phyloP scores from a whole-genome alignment of 257 asterid species.

The Salvia rosmarinus region DNA sequence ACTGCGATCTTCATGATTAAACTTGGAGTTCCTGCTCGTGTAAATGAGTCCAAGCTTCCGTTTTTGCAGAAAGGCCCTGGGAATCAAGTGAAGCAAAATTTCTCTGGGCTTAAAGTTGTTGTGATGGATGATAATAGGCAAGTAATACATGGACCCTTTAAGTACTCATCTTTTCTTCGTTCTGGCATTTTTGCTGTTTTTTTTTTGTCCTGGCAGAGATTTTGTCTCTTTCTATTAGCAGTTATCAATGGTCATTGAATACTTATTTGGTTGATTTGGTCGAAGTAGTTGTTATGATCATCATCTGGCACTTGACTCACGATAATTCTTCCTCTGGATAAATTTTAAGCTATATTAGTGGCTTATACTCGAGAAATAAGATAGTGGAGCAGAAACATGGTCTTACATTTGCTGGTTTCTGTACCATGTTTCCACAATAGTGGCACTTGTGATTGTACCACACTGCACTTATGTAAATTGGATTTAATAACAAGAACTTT shows the following conservation, averaged over 20 bases:
- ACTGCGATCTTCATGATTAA: conserved; percentile 75
- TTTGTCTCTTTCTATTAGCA: background rate
- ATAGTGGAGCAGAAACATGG: background rate
- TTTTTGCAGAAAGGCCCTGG: conserved; percentile 51
- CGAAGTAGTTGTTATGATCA: background rate
- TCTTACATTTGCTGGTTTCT: background rate
- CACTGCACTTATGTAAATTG: background rate
- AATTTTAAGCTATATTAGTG: background rate
- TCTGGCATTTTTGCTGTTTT: background rate
- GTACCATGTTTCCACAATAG: background rate
- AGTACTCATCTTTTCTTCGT: background rate
- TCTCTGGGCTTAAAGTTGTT: conserved; percentile 80
- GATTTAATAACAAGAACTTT: background rate
- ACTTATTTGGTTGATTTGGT: conserved; percentile 8
- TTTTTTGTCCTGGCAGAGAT: background rate
- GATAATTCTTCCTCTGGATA: background rate
- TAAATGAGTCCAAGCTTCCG: conserved; percentile 58
- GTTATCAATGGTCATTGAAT: background rate
- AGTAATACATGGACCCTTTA: conserved; percentile 33
- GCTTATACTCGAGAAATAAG: background rate
- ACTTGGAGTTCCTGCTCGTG: conserved; percentile 75
- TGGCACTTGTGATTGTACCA: background rate
- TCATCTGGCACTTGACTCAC: background rate
- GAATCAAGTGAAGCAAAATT: conserved; percentile 53
- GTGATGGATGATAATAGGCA: conserved; percentile 91